A percentile compares a stretch with the other conserved stretches of the same genome.
phyloP scores from a whole-genome alignment of 208 protist genomes.

The Trypanosoma scelopori region DNA sequence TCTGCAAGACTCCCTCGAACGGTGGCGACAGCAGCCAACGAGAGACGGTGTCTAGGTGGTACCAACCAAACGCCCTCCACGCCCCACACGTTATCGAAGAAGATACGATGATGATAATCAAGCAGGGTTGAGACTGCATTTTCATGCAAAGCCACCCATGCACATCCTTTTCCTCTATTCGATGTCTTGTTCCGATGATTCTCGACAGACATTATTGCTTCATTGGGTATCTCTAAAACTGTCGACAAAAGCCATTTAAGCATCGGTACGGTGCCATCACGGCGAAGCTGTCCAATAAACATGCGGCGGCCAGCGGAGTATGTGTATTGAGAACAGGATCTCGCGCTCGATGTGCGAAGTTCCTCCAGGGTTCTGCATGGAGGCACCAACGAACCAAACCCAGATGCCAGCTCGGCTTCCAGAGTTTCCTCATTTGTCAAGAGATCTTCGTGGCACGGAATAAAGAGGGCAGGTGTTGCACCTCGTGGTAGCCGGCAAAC shows the following conservation, averaged over 20 bases:
- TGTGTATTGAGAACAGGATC: background rate
- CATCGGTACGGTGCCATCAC: constrained; percentile 67
- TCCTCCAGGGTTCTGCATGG: constrained; percentile 30
- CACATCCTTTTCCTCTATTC: constrained; percentile 69
- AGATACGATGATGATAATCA: constrained; percentile 60
- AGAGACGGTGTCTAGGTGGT: constrained; percentile 18
- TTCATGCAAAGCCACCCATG: constrained; percentile 55
- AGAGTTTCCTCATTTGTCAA: constrained; percentile 41
- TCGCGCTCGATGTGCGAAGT: constrained; percentile 1
- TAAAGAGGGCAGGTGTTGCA: constrained; percentile 52
- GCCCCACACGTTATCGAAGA: constrained; percentile 53
- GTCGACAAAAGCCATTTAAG: constrained; percentile 63
- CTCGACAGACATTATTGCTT: constrained; percentile 55
- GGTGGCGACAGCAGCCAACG: constrained; percentile 35
- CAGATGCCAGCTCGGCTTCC: constrained; percentile 36
- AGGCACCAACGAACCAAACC: constrained; percentile 29
- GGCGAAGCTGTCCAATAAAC: constrained; percentile 81
- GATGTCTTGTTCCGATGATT: constrained; percentile 66
- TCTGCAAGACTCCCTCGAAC: constrained; percentile 19
- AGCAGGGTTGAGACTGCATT: constrained; percentile 40
- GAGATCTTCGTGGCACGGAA: constrained; percentile 67
- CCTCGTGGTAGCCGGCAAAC: constrained; percentile 45
- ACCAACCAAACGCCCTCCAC: constrained; percentile 70
- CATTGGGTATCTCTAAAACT: constrained; percentile 44
- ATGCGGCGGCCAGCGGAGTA: constrained; percentile 30